These are phyloP conservation scores for Hanseniaspora singularis DNA, from an alignment of 805 yeast genomes.

Conservation along the genomic window DNA sequence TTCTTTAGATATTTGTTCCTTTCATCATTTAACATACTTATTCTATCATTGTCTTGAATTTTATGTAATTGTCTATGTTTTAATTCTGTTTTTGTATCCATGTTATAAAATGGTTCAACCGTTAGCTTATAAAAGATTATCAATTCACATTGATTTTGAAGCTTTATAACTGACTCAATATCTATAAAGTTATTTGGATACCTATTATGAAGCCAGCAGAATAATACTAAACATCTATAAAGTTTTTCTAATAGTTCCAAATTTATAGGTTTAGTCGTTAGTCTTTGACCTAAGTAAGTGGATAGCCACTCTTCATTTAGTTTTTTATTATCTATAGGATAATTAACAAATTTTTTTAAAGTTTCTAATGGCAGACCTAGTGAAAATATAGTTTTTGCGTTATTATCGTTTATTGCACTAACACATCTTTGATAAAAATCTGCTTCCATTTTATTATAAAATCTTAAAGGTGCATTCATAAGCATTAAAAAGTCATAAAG, in stretches of 20 bases:
- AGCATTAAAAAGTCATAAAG: constrained; percentile 47
- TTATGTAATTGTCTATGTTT: neutral
- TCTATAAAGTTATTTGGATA: constrained; percentile 76
- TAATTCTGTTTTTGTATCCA: neutral
- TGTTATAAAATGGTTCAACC: neutral
- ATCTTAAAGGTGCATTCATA: constrained; percentile 51
- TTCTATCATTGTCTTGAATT: neutral
- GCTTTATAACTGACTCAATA: constrained; percentile 55
- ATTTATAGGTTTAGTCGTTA: neutral
- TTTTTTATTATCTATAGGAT: neutral
- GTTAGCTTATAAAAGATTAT: constrained; percentile 32
- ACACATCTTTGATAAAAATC: constrained; percentile 39
- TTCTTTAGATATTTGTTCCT: too few relatives aligned
- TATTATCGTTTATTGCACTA: constrained; percentile 42
- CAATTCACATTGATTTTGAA: constrained; percentile 56
- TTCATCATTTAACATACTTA: neutral
- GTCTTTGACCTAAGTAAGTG: neutral
- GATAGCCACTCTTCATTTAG: neutral
- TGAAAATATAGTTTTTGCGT: constrained; percentile 46
- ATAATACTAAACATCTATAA: constrained; percentile 56
- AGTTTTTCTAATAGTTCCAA: constrained; percentile 41
- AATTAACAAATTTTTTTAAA: constrained; percentile 19
- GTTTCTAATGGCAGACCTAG: constrained; percentile 29
- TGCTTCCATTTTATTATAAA: constrained; percentile 28
- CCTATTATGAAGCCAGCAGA: constrained; percentile 76